Evolutionary conservation across 345 rosid genomes (phyloP), one percentile per base, ranked within the genome.

Genomic region (Citrus hindsii): DNA sequence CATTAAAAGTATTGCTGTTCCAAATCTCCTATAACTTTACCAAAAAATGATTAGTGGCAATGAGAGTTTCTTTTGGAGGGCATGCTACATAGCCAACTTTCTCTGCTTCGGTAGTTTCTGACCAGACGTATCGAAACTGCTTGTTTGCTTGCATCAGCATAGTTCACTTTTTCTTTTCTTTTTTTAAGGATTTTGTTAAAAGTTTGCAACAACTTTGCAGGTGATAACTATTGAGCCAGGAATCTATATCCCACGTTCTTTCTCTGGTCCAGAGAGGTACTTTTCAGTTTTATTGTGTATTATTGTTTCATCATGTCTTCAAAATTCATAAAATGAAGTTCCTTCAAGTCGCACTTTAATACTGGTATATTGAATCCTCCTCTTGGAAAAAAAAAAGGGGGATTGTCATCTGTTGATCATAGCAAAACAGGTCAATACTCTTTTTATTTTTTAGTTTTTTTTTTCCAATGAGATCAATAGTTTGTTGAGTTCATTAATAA

Each of bases 221-320:
- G 97, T 96, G 79, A 89, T 96, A 81, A 96, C 99, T 32, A 92
- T 96, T 74, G 98, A 96, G 84, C 98, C 99, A 48, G 98, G 98
- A 84, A 90, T 96, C 76, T 96, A 96, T 83, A 84, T 94, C 78
- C 97, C 98, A 27, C 76, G 85, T 51, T 82, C 77, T 76, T 89
- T 86, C 73, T 77, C 86, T 67, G 83, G 88, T 76, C 91, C 95
- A 51, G 92, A 90, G 80, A 90, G 98, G 98, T 94, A 85, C 32
- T 74, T 72, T 73, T 61, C 61, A 60, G 55, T 51, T 59, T 42
- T 28, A 10, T 30, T 32, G 38, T 61, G 16, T 69, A 70, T 40
- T 24, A 64, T 40, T 60, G 38, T 53, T 25, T 67, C 40, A 27
- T 6, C 42, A 28, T 59, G 48, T 64, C 38, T 56, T 66, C 59